Base-by-base conservation (phyloP, 2,329 filamentous ascomycete species). In the Domatiomyces catenatus region DNA sequence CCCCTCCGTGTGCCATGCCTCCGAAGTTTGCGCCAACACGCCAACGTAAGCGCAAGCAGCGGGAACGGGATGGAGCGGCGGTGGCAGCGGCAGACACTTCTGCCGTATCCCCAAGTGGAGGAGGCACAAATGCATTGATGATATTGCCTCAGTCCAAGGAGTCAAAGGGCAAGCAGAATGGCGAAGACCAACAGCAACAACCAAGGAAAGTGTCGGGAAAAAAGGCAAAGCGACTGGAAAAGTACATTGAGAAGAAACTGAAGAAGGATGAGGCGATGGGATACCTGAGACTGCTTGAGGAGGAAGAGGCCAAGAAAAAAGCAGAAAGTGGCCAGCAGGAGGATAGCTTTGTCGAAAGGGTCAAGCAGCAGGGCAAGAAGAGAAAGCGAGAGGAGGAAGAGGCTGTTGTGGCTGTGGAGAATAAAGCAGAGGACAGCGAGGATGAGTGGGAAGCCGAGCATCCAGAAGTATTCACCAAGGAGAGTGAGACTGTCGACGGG, bases 251-350 rank as follows among this genome's bases (percentile, higher is more conserved):
- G 61, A 92, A 77, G 52, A 98, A 98, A 74, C 72, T 98, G 45
- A 85, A 82, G 66, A 95, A 94, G 66, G 92, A 98, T 63, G 90
- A 96, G 66, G 94, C 86, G 61, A 74, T 86, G 24, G 84, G 81
- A 51, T 71, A 98, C 26, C 74, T 96, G 59, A 84, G 85, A 63
- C 89, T 92, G 64, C 75, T 98, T 22, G 85, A 86, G n/a, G 73
- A 15, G 78, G 53, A 85, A 86, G 17, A 75, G 79, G 54, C 75
- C 79, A 50, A 88, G 84, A 62, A 77, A 92, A 58, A 89, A 96
- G 63, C 94, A 54, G 49, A 48, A 17, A 44, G 47, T 24, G 53
- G 48, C 12, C 47, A 48, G 15, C 32, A 18, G 45, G 45, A 47
- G 24, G 45, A 28, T 10, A 28, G 26, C 17, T 24, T 47, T 24